Conservation (phyloP, 23 red algal species). For the Chondrus crispus region DNA sequence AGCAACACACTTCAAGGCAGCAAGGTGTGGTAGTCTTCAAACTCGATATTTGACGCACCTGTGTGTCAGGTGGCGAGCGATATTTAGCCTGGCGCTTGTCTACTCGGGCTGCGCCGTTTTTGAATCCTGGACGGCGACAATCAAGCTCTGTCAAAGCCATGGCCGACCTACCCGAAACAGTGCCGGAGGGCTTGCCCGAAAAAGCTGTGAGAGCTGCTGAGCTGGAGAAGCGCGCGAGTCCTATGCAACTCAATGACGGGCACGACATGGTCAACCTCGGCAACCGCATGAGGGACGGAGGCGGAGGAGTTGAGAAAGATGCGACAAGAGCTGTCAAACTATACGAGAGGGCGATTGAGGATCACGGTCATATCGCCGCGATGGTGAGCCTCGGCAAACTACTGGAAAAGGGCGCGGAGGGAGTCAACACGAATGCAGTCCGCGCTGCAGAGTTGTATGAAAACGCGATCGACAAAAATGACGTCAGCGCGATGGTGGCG, state of each 20-base stretch:
- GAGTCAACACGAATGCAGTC: not conserved
- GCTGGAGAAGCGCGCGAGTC: too few relatives aligned
- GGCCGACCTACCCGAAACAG: too few relatives aligned
- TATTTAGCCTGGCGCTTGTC: too few relatives aligned
- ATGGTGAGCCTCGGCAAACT: not conserved
- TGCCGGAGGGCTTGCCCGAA: too few relatives aligned
- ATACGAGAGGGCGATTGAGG: not conserved
- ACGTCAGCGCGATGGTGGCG: not conserved
- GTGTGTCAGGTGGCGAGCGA: too few relatives aligned
- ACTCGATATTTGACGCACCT: too few relatives aligned
- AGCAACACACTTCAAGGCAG: too few relatives aligned
- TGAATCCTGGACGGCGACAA: too few relatives aligned
- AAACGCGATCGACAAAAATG: not conserved
- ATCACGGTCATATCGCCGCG: not conserved
- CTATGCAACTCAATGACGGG: not conserved
- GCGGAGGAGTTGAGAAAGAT: not conserved
- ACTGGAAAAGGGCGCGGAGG: not conserved
- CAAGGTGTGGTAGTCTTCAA: too few relatives aligned
- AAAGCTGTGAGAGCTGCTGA: too few relatives aligned
- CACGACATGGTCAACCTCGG: constrained; percentile 21
- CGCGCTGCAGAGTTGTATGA: constrained; percentile 2
- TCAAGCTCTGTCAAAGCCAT: too few relatives aligned
- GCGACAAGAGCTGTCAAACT: not conserved
- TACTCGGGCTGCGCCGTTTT: too few relatives aligned
- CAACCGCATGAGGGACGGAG: not conserved